phyloP scores from a whole-genome alignment of 2,329 filamentous ascomycete species.

The Pseudocercospora fuligena region DNA sequence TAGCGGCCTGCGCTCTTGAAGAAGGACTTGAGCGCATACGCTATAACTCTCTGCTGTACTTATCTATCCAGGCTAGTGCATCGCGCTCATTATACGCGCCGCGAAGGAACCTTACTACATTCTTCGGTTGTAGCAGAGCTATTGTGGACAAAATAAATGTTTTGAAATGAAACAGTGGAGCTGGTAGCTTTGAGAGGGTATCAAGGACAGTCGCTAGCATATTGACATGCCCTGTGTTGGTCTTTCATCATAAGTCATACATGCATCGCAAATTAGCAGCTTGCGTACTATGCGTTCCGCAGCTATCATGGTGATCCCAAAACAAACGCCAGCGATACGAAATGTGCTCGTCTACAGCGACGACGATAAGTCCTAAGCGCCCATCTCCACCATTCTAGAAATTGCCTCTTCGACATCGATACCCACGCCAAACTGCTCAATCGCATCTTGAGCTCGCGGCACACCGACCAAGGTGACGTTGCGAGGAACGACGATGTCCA shows the following conservation, averaged over 20 bases:
- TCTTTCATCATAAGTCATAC: not conserved
- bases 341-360: not conserved
- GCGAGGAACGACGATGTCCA: slow-evolving; percentile 59
- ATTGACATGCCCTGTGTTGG: not conserved
- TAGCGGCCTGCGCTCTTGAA: not conserved
- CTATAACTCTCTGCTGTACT: not conserved
- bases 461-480: slow-evolving; percentile 66
- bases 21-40: not conserved
- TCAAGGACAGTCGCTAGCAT: not conserved
- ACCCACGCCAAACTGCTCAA: slow-evolving; percentile 55
- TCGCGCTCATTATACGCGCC: not conserved
- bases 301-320: not conserved
- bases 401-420: slow-evolving; percentile 44
- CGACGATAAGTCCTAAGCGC: not conserved
- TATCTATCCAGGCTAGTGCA: not conserved
- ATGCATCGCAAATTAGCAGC: not conserved
- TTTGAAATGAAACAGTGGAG: not conserved
- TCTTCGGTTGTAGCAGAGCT: not conserved
- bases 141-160: not conserved
- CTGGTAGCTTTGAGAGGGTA: not conserved
- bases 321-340: not conserved
- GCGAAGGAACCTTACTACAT: not conserved
- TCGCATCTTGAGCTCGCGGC: slow-evolving; percentile 61
- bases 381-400: slow-evolving; percentile 38
- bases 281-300: not conserved